Conservation (phyloP, 208 protist genomes). For the Wallacemonas sp. region DNA sequence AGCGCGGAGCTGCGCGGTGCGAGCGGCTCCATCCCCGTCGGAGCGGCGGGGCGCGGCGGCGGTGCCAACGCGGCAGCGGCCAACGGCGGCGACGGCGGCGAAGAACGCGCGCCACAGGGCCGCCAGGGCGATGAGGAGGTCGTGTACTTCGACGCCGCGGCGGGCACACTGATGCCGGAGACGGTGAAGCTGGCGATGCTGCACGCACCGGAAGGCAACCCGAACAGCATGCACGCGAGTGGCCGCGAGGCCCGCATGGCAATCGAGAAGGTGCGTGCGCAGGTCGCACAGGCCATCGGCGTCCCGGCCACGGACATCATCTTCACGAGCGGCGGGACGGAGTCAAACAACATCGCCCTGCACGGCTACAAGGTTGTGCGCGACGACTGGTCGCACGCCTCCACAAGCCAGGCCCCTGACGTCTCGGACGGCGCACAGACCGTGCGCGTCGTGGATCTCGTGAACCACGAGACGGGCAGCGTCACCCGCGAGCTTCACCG, state of each 20-base stretch:
- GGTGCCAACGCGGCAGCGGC: too few relatives aligned
- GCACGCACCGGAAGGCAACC: slow-evolving; percentile 66
- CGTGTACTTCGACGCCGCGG: slow-evolving; percentile 79
- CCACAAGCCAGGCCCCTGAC: slow-evolving; percentile 31
- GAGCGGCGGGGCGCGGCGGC: too few relatives aligned
- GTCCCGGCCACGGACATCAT: slow-evolving; percentile 70
- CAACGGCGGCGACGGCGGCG: too few relatives aligned
- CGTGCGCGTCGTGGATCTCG: slow-evolving; percentile 67
- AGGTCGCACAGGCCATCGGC: slow-evolving; percentile 50
- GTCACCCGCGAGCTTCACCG: slow-evolving; percentile 46
- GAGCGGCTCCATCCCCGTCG: neutral
- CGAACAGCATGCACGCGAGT: slow-evolving; percentile 77
- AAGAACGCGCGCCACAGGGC: slow-evolving; percentile 2
- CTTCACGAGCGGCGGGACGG: slow-evolving; percentile 81
- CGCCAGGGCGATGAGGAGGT: slow-evolving; percentile 27
- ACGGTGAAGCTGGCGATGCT: slow-evolving; percentile 55
- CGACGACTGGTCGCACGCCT: slow-evolving; percentile 72
- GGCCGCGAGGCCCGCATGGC: slow-evolving; percentile 73
- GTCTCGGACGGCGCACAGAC: slow-evolving; percentile 22
- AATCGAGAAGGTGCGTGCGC: slow-evolving; percentile 61
- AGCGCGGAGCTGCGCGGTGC: slow-evolving; percentile 33
- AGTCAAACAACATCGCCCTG: slow-evolving; percentile 83
- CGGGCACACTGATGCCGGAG: slow-evolving; percentile 58
- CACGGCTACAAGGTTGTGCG: slow-evolving; percentile 76
- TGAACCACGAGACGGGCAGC: slow-evolving; percentile 81